Percentiles rank a stretch among this genome's conserved stretches.
These are phyloP conservation scores for Pichia eremophila DNA, from an alignment of 805 yeast genomes.

Conservation along the genomic window DNA sequence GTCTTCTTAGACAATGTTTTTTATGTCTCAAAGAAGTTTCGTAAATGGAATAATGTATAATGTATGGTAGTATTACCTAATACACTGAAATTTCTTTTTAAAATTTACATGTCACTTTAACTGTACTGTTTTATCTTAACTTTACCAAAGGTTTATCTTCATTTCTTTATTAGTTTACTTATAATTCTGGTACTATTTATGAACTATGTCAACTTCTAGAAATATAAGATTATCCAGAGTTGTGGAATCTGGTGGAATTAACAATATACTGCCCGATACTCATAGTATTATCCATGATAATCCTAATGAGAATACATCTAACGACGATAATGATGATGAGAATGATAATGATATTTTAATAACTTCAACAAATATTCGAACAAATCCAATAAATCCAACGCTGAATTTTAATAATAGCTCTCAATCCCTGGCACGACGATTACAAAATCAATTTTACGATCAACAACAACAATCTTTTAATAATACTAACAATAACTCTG, in stretches of 20 bases:
- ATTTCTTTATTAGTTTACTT: too few relatives aligned
- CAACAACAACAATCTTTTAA: not conserved
- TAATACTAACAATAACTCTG: not conserved
- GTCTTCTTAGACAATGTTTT: too few relatives aligned
- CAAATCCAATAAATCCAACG: not conserved
- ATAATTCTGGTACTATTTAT: not conserved
- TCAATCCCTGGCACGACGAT: not conserved
- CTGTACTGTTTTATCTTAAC: too few relatives aligned
- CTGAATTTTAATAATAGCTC: not conserved
- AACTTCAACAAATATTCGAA: not conserved
- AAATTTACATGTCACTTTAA: too few relatives aligned
- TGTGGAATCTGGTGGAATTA: not conserved
- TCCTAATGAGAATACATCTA: not conserved
- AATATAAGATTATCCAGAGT: not conserved
- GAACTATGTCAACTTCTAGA: not conserved
- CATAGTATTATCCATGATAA: too few relatives aligned
- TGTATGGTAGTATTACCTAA: too few relatives aligned
- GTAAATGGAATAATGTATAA: too few relatives aligned
- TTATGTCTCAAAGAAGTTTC: too few relatives aligned
- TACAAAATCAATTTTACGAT: not conserved
- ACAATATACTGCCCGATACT: too few relatives aligned
- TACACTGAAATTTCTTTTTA: too few relatives aligned
- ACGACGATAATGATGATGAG: not conserved
- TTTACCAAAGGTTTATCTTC: too few relatives aligned
- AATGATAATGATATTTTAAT: conserved; percentile 1